phyloP scores from a whole-genome alignment of 106 monocot species.

The Dioscorea dumetorum region DNA sequence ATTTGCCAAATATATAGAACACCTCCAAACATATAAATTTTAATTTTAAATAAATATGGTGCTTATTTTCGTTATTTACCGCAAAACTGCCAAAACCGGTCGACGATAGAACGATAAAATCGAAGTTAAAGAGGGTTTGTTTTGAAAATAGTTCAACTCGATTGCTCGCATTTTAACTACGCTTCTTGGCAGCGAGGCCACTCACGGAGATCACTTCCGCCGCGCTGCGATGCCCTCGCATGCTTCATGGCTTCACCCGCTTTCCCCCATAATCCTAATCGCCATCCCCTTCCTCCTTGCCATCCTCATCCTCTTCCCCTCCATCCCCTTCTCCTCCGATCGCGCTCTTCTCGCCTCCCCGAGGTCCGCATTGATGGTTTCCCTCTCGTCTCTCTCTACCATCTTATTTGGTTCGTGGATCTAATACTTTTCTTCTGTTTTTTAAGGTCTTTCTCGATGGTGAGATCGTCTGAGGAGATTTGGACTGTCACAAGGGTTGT shows the following conservation, averaged over 20 bases:
- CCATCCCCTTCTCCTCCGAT: not conserved
- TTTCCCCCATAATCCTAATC: slow-evolving; percentile 12
- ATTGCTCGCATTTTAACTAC: no score
- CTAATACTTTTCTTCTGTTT: not conserved
- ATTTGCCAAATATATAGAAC: no score
- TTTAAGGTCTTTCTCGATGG: not conserved
- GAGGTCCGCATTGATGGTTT: not conserved
- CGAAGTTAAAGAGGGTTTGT: no score
- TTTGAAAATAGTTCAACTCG: no score
- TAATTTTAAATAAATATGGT: no score
- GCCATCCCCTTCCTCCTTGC: slow-evolving; percentile 6
- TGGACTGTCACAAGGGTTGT: slow-evolving; percentile 39
- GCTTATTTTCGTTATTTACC: no score
- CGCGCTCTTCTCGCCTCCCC: not conserved
- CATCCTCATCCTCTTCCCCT: slow-evolving; percentile 1
- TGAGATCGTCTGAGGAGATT: slow-evolving; percentile 14
- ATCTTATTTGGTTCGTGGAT: not conserved
- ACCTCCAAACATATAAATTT: no score
- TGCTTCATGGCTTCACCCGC: not conserved
- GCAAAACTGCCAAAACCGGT: no score
- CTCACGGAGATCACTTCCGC: no score
- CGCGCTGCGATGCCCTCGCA: not conserved
- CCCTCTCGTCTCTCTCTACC: not conserved
- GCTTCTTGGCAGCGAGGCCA: no score
- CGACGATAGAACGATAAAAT: no score